Evolutionary conservation across 106 monocot genomes (phyloP).

Genomic region (Acorus gramineus): DNA sequence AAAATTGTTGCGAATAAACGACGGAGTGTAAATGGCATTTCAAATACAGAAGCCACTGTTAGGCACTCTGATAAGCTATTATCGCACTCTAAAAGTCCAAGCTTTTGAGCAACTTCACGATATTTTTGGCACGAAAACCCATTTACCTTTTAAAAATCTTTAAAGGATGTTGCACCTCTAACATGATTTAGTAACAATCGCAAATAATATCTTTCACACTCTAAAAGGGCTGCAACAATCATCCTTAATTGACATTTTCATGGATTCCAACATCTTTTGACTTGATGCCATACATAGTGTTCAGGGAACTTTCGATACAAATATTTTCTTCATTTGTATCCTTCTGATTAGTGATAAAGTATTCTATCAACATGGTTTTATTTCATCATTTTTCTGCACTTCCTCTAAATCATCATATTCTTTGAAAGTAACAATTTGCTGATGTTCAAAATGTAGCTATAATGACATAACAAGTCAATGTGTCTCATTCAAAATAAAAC

Average conservation of each 20-base stretch:
- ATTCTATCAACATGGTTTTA: slow-evolving; percentile 4
- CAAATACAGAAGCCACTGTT: too few species aligned
- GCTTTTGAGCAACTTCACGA: too few species aligned
- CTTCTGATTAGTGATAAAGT: not conserved
- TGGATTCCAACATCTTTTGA: not conserved
- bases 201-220: slow-evolving; percentile 9
- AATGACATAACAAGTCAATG: not conserved
- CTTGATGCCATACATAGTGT: slow-evolving; percentile 3
- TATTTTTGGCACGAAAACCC: too few species aligned
- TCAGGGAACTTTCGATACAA: not conserved
- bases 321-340: not conserved
- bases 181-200: not conserved
- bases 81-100: too few species aligned
- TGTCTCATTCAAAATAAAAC: slow-evolving; percentile 5
- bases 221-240: not conserved
- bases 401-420: not conserved
- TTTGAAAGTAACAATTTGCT: not conserved
- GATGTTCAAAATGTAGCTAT: slow-evolving; percentile 1
- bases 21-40: too few species aligned
- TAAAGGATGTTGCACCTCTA: too few species aligned
- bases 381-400: not conserved
- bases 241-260: not conserved
- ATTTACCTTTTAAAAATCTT: too few species aligned
- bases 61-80: too few species aligned
- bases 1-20: too few species aligned